Conservation (phyloP, 2,329 filamentous ascomycete species). For the Hypoxylon sp. region DNA sequence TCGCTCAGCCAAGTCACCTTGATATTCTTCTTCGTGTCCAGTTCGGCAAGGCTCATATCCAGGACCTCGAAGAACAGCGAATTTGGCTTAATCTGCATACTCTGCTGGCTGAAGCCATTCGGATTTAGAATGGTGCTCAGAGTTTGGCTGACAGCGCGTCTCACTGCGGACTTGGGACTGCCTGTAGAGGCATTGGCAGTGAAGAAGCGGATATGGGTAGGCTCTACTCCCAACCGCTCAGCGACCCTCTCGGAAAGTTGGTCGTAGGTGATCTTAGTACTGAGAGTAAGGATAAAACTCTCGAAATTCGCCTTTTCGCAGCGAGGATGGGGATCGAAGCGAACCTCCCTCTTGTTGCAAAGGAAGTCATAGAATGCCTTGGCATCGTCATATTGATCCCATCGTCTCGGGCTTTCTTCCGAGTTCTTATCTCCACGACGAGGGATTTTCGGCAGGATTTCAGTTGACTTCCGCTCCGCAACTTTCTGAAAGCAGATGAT, state of each 20-base stretch:
- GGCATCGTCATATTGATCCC: conserved; percentile 75
- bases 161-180: conserved; percentile 81
- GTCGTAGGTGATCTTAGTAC: conserved; percentile 90
- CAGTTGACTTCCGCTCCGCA: conserved; percentile 59
- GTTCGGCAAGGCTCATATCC: conserved; percentile 91
- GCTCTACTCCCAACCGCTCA: conserved; percentile 78
- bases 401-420: conserved; percentile 55
- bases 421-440: conserved; percentile 55
- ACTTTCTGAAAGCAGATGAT: conserved; percentile 92
- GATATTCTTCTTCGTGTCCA: conserved; percentile 90
- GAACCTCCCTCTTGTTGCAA: conserved; percentile 82
- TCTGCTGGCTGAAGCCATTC: conserved; percentile 77
- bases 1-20: conserved; percentile 89
- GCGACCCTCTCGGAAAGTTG: conserved; percentile 86
- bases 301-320: conserved; percentile 70
- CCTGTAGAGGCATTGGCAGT: conserved; percentile 82
- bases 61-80: conserved; percentile 91
- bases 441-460: conserved; percentile 55
- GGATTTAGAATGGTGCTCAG: conserved; percentile 83
- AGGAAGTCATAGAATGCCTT: conserved; percentile 94
- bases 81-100: conserved; percentile 77
- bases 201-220: conserved; percentile 91
- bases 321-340: conserved; percentile 77
- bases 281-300: conserved; percentile 81
- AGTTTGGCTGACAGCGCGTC: conserved; percentile 76